Percentiles rank a stretch among this genome's conserved stretches.
phyloP scores from a whole-genome alignment of 305 asterid species.

The Fraxinus platypoda region DNA sequence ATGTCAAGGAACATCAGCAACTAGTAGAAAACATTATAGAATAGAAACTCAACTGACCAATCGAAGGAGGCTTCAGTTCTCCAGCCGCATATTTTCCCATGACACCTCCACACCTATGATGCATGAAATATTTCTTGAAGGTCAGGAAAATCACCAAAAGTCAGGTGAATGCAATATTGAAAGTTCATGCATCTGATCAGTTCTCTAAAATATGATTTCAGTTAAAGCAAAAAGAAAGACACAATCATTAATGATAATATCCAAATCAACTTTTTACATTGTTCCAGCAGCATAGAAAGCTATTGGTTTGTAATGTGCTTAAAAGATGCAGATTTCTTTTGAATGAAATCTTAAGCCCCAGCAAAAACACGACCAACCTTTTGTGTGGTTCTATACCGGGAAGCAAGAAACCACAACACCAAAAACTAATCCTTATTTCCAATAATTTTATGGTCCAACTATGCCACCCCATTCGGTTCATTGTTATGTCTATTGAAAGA shows the following conservation, averaged over 20 bases:
- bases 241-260: background rate
- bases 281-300: background rate
- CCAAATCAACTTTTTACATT: background rate
- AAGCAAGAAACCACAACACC: background rate
- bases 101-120: slow-evolving; percentile 95
- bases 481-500: background rate
- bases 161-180: slow-evolving; percentile 8
- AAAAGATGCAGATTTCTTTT: background rate
- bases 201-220: background rate
- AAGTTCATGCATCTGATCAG: background rate
- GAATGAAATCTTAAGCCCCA: background rate
- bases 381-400: background rate
- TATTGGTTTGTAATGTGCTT: background rate
- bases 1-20: background rate
- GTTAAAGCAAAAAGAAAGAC: background rate
- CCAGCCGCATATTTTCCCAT: slow-evolving; percentile 99
- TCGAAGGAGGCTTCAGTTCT: slow-evolving; percentile 89
- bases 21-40: background rate
- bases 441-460: background rate
- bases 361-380: background rate
- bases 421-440: background rate
- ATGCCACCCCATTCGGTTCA: background rate
- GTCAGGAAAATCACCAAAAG: background rate
- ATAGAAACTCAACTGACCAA: slow-evolving; percentile 53
- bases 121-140: background rate